Evolutionary conservation across 2,329 filamentous ascomycete genomes (phyloP), one percentile per base, ranked within the genome.

Genomic region (Apiospora sp.): DNA sequence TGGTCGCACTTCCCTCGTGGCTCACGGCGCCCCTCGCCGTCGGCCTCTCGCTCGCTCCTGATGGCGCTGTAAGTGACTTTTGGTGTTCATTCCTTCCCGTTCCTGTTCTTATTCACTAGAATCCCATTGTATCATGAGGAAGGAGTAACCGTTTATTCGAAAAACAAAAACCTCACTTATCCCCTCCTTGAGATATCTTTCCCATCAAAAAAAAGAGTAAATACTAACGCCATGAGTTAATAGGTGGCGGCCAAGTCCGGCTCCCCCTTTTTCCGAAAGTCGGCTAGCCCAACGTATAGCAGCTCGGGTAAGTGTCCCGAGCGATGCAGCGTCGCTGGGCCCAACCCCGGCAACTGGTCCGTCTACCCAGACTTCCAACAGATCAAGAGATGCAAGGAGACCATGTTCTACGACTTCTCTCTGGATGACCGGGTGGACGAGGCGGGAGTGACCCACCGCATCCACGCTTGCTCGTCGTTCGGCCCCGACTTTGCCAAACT

Each of bases 331-430:
- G 73, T 74, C 68, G 70, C 77, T 34, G 78, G 78, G 5, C 73
- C 78, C 1, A 73, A 69, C 67, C 48, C 76, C 0, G 75, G 74
- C 14, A 79, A 80, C 67, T 79, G 78, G 78, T 75, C 77, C 19
- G 75, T 76, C 34, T 79, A 79, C 68, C 75, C 73, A 77, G 4
- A 69, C 68, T 69, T 69, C 68, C 24, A 69, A 1, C 68, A 75
- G 67, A 75, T 82, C 71, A 73, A 71, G 8, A 73, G 64, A 10
- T 83, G 81, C 74, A 70, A 75, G 46, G 69, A 78, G 74, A 78
- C 78, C 70, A 75, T 82, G 72, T 80, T 82, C 68, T 82, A 81
- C 68, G 74, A 77, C 72, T 83, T 83, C 73, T 79, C 79, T n/a
- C 71, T 83, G 67, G 76, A 80, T 67, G 81, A 83, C 71, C 71